phyloP scores from a whole-genome alignment of 257 asterid genomes.

The Plantago elongata region DNA sequence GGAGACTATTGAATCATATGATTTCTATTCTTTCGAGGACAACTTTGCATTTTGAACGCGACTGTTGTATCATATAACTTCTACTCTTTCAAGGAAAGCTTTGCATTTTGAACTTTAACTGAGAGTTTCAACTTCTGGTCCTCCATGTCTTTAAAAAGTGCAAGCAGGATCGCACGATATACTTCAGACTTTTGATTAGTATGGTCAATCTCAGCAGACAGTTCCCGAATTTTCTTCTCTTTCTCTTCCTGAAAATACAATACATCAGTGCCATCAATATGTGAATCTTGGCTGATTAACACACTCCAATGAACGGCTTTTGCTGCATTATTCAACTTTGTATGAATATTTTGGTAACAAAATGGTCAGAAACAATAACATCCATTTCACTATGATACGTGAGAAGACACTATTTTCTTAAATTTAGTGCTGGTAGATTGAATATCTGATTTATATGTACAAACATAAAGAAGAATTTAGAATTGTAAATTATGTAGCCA shows the following conservation, averaged over 20 bases:
- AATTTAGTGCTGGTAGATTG: too few species aligned
- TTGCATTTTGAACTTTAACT: slow-evolving; percentile 84
- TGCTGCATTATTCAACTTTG: background rate
- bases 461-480: too few species aligned
- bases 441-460: too few species aligned
- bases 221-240: slow-evolving; percentile 60
- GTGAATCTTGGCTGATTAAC: background rate
- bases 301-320: background rate
- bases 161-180: slow-evolving; percentile 69
- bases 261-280: slow-evolving; percentile 3
- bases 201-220: slow-evolving; percentile 47
- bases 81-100: slow-evolving; percentile 78
- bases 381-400: too few species aligned
- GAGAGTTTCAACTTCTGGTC: slow-evolving; percentile 90
- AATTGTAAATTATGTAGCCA: too few species aligned
- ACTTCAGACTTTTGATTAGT: slow-evolving; percentile 60
- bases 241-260: slow-evolving; percentile 62
- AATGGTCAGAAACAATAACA: too few species aligned
- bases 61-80: too few species aligned
- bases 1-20: background rate
- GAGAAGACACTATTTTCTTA: too few species aligned
- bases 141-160: slow-evolving; percentile 79
- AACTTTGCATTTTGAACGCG: slow-evolving; percentile 93
- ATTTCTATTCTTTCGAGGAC: slow-evolving; percentile 56
- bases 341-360: background rate